phyloP scores from a whole-genome alignment of 2,329 filamentous ascomycete genomes.

The Knufia fluminis region DNA sequence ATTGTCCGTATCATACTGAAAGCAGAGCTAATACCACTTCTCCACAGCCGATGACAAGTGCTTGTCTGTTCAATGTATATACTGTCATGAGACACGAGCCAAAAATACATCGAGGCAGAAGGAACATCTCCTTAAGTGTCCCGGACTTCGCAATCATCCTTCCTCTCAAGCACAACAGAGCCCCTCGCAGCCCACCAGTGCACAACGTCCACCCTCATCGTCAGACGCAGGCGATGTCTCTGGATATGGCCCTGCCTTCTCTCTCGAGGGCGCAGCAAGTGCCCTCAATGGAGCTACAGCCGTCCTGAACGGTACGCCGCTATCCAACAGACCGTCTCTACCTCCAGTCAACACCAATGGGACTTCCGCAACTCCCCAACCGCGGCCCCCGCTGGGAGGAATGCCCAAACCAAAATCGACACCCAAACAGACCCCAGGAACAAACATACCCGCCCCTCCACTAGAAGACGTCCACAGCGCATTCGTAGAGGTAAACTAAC shows the following conservation, averaged over 20 bases:
- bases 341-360: conserved; percentile 24
- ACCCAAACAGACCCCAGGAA: conserved; percentile 21
- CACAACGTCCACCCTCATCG: conserved; percentile 34
- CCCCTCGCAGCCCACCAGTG: conserved; percentile 10
- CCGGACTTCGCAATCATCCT: conserved; percentile 38
- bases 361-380: conserved; percentile 12
- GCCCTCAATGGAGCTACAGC: conserved; percentile 8
- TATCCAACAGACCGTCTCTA: conserved; percentile 33
- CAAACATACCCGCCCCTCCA: conserved; percentile 37
- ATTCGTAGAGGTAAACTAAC: conserved; percentile 31
- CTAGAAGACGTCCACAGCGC: conserved; percentile 42
- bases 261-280: conserved; percentile 7
- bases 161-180: conserved; percentile 20
- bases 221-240: conserved; percentile 30
- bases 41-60: conserved; percentile 31
- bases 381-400: no score
- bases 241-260: conserved; percentile 32
- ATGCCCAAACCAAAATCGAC: conserved; percentile 19
- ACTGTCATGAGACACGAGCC: conserved; percentile 44
- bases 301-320: conserved; percentile 12
- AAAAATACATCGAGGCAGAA: conserved; percentile 46
- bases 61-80: conserved; percentile 45
- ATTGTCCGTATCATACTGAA: conserved; percentile 18
- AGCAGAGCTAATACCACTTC: conserved; percentile 15
- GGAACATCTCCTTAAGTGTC: conserved; percentile 43